Evolutionary conservation across 495 filamentous ascomycete species (phyloP), one percentile per base, ranked within the genome.

Genomic region (Lasiosphaeria hispida): DNA sequence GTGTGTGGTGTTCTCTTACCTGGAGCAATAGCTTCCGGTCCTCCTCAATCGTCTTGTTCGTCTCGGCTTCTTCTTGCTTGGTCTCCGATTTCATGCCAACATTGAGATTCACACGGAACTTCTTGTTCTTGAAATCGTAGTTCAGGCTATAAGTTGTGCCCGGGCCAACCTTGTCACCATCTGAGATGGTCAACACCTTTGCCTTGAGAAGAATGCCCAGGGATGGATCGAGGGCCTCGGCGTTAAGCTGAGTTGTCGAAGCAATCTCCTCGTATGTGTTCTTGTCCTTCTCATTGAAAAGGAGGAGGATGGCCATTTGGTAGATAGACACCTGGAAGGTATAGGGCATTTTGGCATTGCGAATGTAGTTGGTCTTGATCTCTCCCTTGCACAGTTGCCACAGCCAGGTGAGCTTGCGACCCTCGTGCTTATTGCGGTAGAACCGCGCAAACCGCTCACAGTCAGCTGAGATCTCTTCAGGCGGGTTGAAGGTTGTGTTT

Each of bases 341-440:
- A 73, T 91, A 97, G 1, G 92, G 90, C 10, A 90, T 87, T 75
- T 96, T 97, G 53, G 85, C 81, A 62, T 83, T 85, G 72, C 89
- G 93, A 73, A 87, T 85, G 74, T 96, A 99, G 67, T 91, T 96
- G 5, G 91, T 87, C 73, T 92, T 93, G 51, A 99, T 80, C 71
- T 99, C 94, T 55, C 95, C 94, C 74, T 97, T 98, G 80, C 90
- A 97, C 18, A 97, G 78, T 69, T 97, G 91, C 94, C 94, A 98
- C 23, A 98, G 75, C 94, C 94, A 98, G 15, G 92, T 96, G 19
- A 98, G 80, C 76, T 97, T 98, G 51, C 94, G 88, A 41, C 94
- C 94, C 57, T 84, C 93, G 69, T 99, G 94, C 80, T 97, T 99
- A 71, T 90, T 85, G 71, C 86, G 87, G 75, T 99, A 99, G 71